These are phyloP conservation scores for Prosopis cineraria DNA, from an alignment of 306 rosid species.

Conservation along the genomic window DNA sequence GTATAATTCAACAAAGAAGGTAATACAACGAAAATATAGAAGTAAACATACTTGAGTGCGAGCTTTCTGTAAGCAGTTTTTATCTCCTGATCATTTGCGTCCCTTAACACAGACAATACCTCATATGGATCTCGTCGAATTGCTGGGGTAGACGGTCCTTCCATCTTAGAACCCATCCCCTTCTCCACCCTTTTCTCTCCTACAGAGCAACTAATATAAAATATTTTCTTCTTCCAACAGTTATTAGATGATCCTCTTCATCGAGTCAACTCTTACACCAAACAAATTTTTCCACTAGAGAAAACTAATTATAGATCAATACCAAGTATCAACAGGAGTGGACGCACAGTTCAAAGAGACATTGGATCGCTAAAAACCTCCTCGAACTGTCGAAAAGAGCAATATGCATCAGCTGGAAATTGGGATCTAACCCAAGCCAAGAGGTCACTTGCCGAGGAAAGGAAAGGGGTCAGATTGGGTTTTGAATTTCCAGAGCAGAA, in stretches of 20 bases:
- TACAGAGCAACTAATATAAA: not conserved
- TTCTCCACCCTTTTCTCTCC: constrained; percentile 23
- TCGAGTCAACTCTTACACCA: constrained; percentile 32
- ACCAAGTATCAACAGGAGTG: not conserved
- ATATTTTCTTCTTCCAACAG: constrained; percentile 1
- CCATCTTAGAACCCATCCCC: constrained; percentile 74
- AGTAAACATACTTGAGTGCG: constrained; percentile 78
- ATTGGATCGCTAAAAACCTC: constrained; percentile 30
- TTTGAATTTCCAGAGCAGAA: constrained; percentile 18
- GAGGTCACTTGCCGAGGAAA: not conserved
- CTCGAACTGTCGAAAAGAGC: constrained; percentile 5
- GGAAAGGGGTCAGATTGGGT: constrained; percentile 2
- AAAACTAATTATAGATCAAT: constrained; percentile 9
- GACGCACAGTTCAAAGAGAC: constrained; percentile 41
- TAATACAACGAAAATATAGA: not conserved
- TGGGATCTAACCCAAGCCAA: constrained; percentile 2
- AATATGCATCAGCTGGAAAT: not conserved
- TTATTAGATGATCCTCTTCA: constrained; percentile 7
- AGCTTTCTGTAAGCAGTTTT: constrained; percentile 95
- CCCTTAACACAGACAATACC: constrained; percentile 73
- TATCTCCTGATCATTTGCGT: constrained; percentile 87
- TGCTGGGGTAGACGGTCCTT: constrained; percentile 82
- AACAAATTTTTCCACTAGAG: constrained; percentile 23
- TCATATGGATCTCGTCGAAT: constrained; percentile 90
- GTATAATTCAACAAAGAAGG: not conserved